A percentile compares a stretch with the other conserved stretches of the same genome.
Conservation (phyloP, 2,329 filamentous ascomycete genomes). For the Alternaria postmessia region DNA sequence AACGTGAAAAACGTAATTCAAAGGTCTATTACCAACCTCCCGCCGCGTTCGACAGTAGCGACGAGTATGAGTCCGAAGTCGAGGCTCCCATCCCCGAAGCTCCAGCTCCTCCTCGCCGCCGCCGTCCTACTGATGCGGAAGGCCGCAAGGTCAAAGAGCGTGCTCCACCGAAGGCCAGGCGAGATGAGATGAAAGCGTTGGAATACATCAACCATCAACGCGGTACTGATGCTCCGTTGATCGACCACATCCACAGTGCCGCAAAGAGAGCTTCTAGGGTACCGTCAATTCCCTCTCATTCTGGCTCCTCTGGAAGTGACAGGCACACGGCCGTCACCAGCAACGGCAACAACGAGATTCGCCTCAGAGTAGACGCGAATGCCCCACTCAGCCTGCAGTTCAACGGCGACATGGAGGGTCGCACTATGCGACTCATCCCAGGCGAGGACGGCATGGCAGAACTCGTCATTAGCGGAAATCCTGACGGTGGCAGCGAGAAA, state of each 20-base stretch:
- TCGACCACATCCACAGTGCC: constrained; percentile 39
- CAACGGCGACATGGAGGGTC: constrained; percentile 50
- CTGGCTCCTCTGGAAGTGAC: constrained; percentile 41
- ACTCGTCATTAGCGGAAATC: constrained; percentile 43
- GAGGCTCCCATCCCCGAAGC: constrained; percentile 6
- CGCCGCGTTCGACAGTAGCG: constrained; percentile 26
- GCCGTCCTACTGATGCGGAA: constrained; percentile 35
- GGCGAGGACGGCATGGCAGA: constrained; percentile 48
- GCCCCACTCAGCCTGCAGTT: constrained; percentile 45
- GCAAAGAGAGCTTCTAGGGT: constrained; percentile 39
- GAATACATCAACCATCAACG: constrained; percentile 43
- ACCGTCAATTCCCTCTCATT: constrained; percentile 39
- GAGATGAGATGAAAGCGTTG: constrained; percentile 30
- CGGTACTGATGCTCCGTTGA: constrained; percentile 36
- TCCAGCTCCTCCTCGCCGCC: constrained; percentile 23
- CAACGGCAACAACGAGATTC: constrained; percentile 44
- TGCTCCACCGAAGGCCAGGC: constrained; percentile 23
- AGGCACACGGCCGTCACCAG: constrained; percentile 40
- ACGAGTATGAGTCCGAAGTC: constrained; percentile 11
- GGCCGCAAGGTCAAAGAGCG: constrained; percentile 30
- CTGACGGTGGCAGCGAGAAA: constrained; percentile 31
- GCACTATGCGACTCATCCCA: constrained; percentile 45
- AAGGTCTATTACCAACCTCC: constrained; percentile 21
- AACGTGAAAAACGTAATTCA: constrained; percentile 25
- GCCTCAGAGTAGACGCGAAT: constrained; percentile 46